Evolutionary conservation across 257 asterid genomes (phyloP).

Genomic region (Hygrophila difformis): DNA sequence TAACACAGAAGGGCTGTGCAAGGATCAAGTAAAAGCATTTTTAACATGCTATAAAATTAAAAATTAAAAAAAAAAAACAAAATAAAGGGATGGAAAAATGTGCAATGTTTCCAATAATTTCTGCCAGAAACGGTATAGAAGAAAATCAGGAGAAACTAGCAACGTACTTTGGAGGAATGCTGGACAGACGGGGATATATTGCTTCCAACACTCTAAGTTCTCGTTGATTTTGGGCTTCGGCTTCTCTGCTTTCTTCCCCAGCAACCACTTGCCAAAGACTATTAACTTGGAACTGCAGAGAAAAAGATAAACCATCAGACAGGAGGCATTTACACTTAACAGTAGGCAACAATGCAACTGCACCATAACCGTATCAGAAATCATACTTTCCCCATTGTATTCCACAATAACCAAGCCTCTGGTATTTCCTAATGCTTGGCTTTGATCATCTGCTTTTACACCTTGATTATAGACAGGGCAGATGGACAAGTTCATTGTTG

Average conservation of each 20-base stretch:
- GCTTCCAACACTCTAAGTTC: slow-evolving; percentile 86
- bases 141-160: too few relatives aligned
- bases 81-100: too few relatives aligned
- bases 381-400: background rate
- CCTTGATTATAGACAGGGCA: too few relatives aligned
- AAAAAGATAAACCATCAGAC: background rate
- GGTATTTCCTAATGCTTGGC: too few relatives aligned
- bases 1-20: slow-evolving; percentile 50
- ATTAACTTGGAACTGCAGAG: slow-evolving; percentile 45
- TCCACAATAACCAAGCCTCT: background rate
- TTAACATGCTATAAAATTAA: background rate
- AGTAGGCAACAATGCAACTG: background rate
- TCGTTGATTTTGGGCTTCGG: slow-evolving; percentile 50
- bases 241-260: slow-evolving; percentile 82
- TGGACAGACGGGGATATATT: slow-evolving; percentile 81
- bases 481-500: too few relatives aligned
- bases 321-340: background rate
- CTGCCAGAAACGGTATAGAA: too few relatives aligned
- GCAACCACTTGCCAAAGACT: slow-evolving; percentile 59
- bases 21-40: slow-evolving; percentile 10
- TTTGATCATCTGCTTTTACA: too few relatives aligned
- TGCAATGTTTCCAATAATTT: too few relatives aligned
- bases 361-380: background rate
- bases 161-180: slow-evolving; percentile 73
- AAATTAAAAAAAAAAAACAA: too few relatives aligned